phyloP scores from a whole-genome alignment of 495 filamentous ascomycete genomes.

The Aspergillus asperescens region DNA sequence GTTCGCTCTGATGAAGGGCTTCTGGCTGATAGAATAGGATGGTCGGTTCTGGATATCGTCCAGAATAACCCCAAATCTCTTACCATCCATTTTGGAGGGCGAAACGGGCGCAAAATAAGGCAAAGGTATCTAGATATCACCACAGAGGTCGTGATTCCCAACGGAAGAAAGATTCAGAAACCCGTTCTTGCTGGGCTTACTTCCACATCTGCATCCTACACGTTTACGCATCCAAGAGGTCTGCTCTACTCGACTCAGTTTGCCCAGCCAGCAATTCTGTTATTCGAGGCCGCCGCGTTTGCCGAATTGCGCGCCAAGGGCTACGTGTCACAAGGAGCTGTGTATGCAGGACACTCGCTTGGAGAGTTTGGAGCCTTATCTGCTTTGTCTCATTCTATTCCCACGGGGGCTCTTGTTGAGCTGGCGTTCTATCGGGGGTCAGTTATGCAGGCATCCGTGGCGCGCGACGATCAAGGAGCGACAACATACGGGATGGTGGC shows the following conservation, averaged over 20 bases:
- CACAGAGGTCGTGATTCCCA: constrained; percentile 7
- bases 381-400: constrained; percentile 25
- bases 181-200: constrained; percentile 24
- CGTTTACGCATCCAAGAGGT: constrained; percentile 27
- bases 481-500: constrained; percentile 39
- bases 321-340: constrained; percentile 19
- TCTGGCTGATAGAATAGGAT: constrained; percentile 25
- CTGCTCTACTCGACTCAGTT: constrained; percentile 40
- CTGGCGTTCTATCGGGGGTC: constrained; percentile 42
- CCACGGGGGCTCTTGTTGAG: constrained; percentile 22
- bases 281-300: constrained; percentile 34
- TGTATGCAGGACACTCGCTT: constrained; percentile 41
- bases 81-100: constrained; percentile 39
- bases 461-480: constrained; percentile 24
- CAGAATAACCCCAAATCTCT: constrained; percentile 35
- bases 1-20: no score
- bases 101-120: constrained; percentile 28
- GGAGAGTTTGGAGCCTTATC: constrained; percentile 38
- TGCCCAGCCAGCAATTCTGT: constrained; percentile 35
- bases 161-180: constrained; percentile 11
- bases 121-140: constrained; percentile 34
- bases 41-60: constrained; percentile 35
- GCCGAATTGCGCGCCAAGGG: constrained; percentile 28
- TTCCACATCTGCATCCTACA: constrained; percentile 24
- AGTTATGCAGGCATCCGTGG: constrained; percentile 36